phyloP scores from a whole-genome alignment of 1,284 basidiomycete genomes.

The Polyporus tsugae region DNA sequence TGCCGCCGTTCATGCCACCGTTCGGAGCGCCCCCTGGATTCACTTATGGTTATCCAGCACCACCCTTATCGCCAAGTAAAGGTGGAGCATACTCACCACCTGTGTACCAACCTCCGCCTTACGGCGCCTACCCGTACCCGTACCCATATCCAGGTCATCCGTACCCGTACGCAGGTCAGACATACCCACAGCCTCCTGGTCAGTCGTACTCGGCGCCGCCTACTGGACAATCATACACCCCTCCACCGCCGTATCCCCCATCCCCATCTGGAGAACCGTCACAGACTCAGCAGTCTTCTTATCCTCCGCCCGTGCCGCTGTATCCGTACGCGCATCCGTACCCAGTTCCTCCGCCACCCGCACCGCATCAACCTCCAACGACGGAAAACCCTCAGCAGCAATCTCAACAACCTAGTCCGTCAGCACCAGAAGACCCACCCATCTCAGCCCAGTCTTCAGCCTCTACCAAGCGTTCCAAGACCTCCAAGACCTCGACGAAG shows the following conservation, averaged over 20 bases:
- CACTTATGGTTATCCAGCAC: slow-evolving; percentile 32
- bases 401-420: not conserved
- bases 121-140: slow-evolving; percentile 33
- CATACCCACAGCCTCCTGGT: slow-evolving; percentile 23
- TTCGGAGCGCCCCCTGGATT: slow-evolving; percentile 34
- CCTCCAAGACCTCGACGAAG: not conserved
- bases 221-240: slow-evolving; percentile 23
- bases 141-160: slow-evolving; percentile 34
- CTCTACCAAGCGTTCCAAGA: not conserved
- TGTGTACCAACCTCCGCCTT: slow-evolving; percentile 33
- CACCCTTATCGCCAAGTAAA: slow-evolving; percentile 15
- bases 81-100: slow-evolving; percentile 25
- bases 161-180: slow-evolving; percentile 25
- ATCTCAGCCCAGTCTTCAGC: not conserved
- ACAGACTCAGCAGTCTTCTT: slow-evolving; percentile 3
- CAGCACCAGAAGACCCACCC: not conserved
- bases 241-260: slow-evolving; percentile 13
- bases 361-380: slow-evolving; percentile 4
- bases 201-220: slow-evolving; percentile 25
- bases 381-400: slow-evolving; percentile 5
- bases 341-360: slow-evolving; percentile 14
- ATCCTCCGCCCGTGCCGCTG: slow-evolving; percentile 13
- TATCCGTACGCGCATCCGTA: slow-evolving; percentile 19
- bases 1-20: slow-evolving; percentile 43
- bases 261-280: slow-evolving; percentile 16